Conservation (phyloP, 805 yeast species). For the Clavispora asparagi region DNA sequence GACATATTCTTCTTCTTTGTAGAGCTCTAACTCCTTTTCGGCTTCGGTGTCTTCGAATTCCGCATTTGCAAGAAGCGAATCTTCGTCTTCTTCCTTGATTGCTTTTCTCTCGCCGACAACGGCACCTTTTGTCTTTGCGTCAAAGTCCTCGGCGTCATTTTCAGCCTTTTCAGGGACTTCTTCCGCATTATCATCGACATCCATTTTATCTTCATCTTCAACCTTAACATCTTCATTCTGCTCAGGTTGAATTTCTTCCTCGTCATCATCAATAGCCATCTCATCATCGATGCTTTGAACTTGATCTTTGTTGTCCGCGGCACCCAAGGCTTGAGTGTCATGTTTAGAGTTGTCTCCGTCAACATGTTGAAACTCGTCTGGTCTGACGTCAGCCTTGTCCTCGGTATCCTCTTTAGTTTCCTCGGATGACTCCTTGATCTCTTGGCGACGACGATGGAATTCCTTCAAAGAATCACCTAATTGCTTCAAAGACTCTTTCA, state of each 20-base stretch:
- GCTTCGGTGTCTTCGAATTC: slow-evolving; percentile 22
- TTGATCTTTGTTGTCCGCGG: slow-evolving; percentile 71
- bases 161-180: slow-evolving; percentile 21
- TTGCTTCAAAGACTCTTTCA: slow-evolving; percentile 75
- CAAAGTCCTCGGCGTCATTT: slow-evolving; percentile 35
- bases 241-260: slow-evolving; percentile 18
- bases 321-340: slow-evolving; percentile 90
- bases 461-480: slow-evolving; percentile 90
- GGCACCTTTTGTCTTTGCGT: slow-evolving; percentile 47
- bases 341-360: slow-evolving; percentile 73
- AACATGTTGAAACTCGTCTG: slow-evolving; percentile 82
- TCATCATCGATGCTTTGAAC: slow-evolving; percentile 72
- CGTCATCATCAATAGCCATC: slow-evolving; percentile 74
- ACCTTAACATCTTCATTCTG: slow-evolving; percentile 25
- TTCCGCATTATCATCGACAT: slow-evolving; percentile 24
- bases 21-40: slow-evolving; percentile 9
- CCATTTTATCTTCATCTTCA: slow-evolving; percentile 23
- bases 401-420: slow-evolving; percentile 40
- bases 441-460: slow-evolving; percentile 85
- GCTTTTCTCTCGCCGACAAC: slow-evolving; percentile 44
- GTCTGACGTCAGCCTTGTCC: slow-evolving; percentile 60
- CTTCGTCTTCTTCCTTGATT: slow-evolving; percentile 11
- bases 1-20: slow-evolving; percentile 13
- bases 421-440: slow-evolving; percentile 62
- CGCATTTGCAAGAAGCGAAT: slow-evolving; percentile 15